These are phyloP conservation scores for Chrysanthemum lavandulifolium DNA, from an alignment of 129 eudicot species.

Conservation along the genomic window DNA sequence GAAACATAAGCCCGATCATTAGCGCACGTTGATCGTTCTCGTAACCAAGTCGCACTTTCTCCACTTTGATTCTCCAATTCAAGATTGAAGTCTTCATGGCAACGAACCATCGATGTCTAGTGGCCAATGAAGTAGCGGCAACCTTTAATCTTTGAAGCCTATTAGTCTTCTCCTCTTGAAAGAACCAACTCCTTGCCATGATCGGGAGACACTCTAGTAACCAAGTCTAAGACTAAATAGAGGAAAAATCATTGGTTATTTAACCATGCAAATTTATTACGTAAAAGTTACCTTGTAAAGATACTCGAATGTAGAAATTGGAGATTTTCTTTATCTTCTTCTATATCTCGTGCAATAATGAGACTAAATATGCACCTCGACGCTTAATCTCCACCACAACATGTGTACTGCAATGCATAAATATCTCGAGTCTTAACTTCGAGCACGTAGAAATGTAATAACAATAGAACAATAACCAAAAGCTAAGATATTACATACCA, in stretches of 20 bases:
- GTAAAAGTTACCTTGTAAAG: too few relatives aligned
- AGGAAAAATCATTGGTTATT: too few relatives aligned
- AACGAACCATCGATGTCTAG: constrained; percentile 80
- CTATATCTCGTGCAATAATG: not conserved
- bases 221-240: constrained; percentile 22
- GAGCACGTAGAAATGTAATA: not conserved
- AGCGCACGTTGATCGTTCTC: constrained; percentile 93
- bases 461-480: not conserved
- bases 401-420: not conserved
- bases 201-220: constrained; percentile 55
- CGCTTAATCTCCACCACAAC: too few relatives aligned
- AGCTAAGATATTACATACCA: constrained; percentile 45
- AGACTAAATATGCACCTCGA: too few relatives aligned
- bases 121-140: constrained; percentile 79
- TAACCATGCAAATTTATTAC: too few relatives aligned
- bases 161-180: constrained; percentile 69
- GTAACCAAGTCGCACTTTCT: constrained; percentile 67
- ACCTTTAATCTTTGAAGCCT: constrained; percentile 73
- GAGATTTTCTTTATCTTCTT: too few relatives aligned
- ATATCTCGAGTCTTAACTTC: not conserved
- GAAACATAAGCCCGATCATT: constrained; percentile 98
- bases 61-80: constrained; percentile 96
- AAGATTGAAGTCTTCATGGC: constrained; percentile 83
- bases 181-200: constrained; percentile 63
- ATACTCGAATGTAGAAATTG: too few relatives aligned